A percentile compares a stretch with the other conserved stretches of the same genome.
These are phyloP conservation scores for Salvia miltiorrhiza DNA, from an alignment of 257 asterid genomes.

Conservation along the genomic window DNA sequence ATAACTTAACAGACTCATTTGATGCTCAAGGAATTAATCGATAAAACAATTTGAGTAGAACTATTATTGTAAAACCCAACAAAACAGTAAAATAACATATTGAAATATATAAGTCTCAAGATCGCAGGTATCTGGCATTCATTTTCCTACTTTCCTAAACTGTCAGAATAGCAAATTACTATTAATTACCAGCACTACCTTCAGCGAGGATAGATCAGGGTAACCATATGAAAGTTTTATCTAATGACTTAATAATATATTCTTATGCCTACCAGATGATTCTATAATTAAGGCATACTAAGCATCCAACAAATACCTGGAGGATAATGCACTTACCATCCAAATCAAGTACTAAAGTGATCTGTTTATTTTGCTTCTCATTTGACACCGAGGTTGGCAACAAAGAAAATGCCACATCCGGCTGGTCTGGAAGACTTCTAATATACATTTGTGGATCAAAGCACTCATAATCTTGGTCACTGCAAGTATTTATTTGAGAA, in stretches of 20 bases:
- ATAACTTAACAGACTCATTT: slow-evolving; percentile 10
- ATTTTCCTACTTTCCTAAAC: background rate
- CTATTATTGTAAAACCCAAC: background rate
- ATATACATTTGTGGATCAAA: slow-evolving; percentile 89
- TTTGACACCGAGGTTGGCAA: slow-evolving; percentile 38
- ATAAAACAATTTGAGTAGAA: background rate
- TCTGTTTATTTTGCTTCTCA: slow-evolving; percentile 45
- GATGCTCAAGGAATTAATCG: slow-evolving; percentile 2
- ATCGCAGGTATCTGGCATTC: background rate
- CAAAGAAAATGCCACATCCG: slow-evolving; percentile 36
- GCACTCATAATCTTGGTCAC: slow-evolving; percentile 64
- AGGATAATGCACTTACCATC: slow-evolving; percentile 58
- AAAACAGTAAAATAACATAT: background rate
- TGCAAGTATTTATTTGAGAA: slow-evolving; percentile 35
- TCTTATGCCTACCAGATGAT: background rate
- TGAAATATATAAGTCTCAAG: background rate
- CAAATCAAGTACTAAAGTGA: slow-evolving; percentile 85
- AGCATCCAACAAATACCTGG: slow-evolving; percentile 1
- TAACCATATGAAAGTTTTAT: background rate
- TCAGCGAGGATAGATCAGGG: slow-evolving; percentile 14
- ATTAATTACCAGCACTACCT: background rate
- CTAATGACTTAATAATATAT: background rate
- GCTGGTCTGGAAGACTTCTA: slow-evolving; percentile 63
- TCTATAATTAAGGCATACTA: background rate
- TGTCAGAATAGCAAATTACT: background rate